Conservation (phyloP, 2,329 filamentous ascomycete species). For the Amauroascus verrucosus region DNA sequence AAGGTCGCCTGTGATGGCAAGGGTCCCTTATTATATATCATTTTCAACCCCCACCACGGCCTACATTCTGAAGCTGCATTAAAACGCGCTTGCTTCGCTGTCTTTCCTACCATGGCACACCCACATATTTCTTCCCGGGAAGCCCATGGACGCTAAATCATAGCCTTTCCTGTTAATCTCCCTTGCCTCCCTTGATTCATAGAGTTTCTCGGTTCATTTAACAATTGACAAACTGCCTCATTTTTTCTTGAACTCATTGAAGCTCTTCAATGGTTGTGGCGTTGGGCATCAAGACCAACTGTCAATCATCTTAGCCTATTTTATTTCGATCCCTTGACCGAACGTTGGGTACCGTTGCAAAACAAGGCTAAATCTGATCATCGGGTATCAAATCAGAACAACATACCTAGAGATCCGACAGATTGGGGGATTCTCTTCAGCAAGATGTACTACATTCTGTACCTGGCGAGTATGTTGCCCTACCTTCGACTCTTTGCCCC, state of each 20-base stretch:
- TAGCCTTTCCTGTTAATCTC: constrained; percentile 9
- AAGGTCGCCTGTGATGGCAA: constrained; percentile 9
- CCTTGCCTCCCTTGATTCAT: constrained; percentile 9
- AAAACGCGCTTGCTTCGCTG: constrained; percentile 22
- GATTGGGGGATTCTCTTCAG: constrained; percentile 9
- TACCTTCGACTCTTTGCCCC: constrained; percentile 13
- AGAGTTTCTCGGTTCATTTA: constrained; percentile 13
- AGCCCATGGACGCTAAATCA: constrained; percentile 4
- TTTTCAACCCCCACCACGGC: constrained; percentile 20
- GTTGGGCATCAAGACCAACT: constrained; percentile 15
- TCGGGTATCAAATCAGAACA: constrained; percentile 14
- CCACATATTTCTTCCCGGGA: constrained; percentile 9
- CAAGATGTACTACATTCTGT: constrained; percentile 48
- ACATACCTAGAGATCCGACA: constrained; percentile 5
- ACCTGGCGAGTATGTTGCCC: constrained; percentile 59
- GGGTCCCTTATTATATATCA: constrained; percentile 14
- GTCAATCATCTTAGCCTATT: constrained; percentile 3
- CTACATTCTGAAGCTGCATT: constrained; percentile 20
- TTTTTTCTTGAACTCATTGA: constrained; percentile 12
- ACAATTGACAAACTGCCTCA: constrained; percentile 14
- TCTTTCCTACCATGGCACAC: constrained; percentile 15
- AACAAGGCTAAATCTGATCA: constrained; percentile 15
- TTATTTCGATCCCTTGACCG: neutral
- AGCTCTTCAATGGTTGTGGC: constrained; percentile 13
- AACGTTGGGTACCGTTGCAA: constrained; percentile 7